Percentiles rank a stretch among this genome's conserved stretches.
phyloP scores from a whole-genome alignment of 116 monocot genomes.

The Phalaenopsis hybrid region DNA sequence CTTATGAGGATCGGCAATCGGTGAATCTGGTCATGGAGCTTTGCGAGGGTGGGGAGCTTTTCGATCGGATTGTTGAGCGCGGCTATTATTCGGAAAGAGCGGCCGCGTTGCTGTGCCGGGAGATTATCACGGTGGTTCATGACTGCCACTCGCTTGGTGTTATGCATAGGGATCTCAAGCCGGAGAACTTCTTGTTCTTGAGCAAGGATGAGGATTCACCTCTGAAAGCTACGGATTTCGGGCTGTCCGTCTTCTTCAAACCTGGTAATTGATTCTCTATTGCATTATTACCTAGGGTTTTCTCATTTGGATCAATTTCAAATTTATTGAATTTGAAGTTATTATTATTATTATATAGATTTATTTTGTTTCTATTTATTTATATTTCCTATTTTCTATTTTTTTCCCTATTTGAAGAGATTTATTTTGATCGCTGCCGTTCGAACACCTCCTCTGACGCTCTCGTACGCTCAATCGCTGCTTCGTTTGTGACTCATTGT shows the following conservation, averaged over 20 bases:
- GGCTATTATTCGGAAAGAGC: conserved; percentile 40
- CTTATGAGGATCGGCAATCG: too few species aligned
- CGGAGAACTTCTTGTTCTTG: conserved; percentile 46
- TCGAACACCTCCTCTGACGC: too few species aligned
- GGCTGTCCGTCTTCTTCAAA: conserved; percentile 44
- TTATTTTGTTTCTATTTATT: too few species aligned
- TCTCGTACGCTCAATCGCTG: too few species aligned
- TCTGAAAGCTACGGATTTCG: conserved; percentile 47
- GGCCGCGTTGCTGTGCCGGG: conserved; percentile 32
- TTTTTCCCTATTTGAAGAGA: too few species aligned
- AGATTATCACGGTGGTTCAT: conserved; percentile 34
- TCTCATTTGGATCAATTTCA: not conserved
- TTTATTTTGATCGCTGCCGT: too few species aligned
- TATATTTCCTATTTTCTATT: too few species aligned
- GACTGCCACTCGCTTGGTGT: conserved; percentile 44
- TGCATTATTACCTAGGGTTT: not conserved
- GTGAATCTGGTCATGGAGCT: conserved; percentile 53
- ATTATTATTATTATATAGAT: too few species aligned
- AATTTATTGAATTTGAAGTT: not conserved
- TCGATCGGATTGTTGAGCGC: conserved; percentile 38
- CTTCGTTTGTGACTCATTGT: too few species aligned
- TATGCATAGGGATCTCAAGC: conserved; percentile 52
- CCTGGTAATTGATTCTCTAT: conserved; percentile 21
- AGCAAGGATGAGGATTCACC: conserved; percentile 41
- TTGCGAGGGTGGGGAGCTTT: conserved; percentile 54